phyloP scores from a whole-genome alignment of 768 basidiomycete species.

The Tephrocybe rancida region DNA sequence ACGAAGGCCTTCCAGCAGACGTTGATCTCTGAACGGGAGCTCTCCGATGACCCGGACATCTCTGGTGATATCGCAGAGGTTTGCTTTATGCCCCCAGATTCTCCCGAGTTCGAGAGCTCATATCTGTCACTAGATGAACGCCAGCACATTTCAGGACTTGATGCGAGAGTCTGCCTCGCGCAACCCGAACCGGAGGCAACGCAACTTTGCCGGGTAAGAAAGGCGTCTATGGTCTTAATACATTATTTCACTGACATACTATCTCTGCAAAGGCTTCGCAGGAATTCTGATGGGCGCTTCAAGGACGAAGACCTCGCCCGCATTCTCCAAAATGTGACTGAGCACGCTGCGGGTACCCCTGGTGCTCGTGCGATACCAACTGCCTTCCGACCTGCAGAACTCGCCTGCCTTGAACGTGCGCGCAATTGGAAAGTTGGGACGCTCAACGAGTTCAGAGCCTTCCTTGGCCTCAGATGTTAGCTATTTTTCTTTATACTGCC shows the following conservation, averaged over 20 bases:
- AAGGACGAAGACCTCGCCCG: constrained; percentile 22
- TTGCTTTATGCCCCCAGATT: neutral
- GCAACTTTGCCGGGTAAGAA: constrained; percentile 18
- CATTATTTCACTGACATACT: neutral
- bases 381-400: constrained; percentile 7
- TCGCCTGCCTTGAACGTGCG: constrained; percentile 15
- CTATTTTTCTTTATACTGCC: neutral
- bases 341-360: constrained; percentile 11
- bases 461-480: constrained; percentile 21
- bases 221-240: neutral
- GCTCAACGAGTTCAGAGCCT: constrained; percentile 22
- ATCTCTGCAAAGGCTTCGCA: constrained; percentile 11
- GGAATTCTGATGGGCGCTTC: constrained; percentile 19
- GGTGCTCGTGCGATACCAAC: neutral
- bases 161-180: neutral
- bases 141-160: constrained; percentile 1
- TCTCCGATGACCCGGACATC: neutral
- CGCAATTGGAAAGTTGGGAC: constrained; percentile 16
- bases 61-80: constrained; percentile 2
- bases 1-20: constrained; percentile 1
- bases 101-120: neutral
- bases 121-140: neutral
- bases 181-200: constrained; percentile 12
- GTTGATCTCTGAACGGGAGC: neutral
- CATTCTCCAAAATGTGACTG: constrained; percentile 23